Evolutionary conservation across 108 stramenopile species (phyloP).

Genomic region (Nannochloropsis gaditana): DNA sequence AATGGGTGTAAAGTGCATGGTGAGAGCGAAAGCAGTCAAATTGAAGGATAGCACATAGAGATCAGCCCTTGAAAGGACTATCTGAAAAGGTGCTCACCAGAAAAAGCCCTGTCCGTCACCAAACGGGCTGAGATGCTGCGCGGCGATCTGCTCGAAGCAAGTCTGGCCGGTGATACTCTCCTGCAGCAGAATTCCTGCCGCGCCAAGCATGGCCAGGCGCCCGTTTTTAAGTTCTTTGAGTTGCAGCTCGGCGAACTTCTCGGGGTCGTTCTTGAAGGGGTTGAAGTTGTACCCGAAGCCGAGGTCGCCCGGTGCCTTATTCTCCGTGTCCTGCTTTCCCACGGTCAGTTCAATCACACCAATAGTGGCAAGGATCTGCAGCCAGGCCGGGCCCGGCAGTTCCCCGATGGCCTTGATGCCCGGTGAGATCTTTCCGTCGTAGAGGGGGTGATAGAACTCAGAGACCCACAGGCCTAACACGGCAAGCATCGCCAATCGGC

Average conservation of each 20-base stretch:
- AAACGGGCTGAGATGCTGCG: slow-evolving; percentile 60
- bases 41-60: too few relatives aligned
- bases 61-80: too few relatives aligned
- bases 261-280: slow-evolving; percentile 57
- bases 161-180: slow-evolving; percentile 77
- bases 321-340: slow-evolving; percentile 52
- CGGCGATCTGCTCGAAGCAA: slow-evolving; percentile 71
- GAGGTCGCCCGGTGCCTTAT: slow-evolving; percentile 79
- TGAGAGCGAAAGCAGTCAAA: too few relatives aligned
- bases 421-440: slow-evolving; percentile 56
- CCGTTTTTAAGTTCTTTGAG: slow-evolving; percentile 81
- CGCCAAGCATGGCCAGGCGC: slow-evolving; percentile 92
- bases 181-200: slow-evolving; percentile 80
- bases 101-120: slow-evolving; percentile 55
- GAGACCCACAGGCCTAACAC: slow-evolving; percentile 58
- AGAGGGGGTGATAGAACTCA: slow-evolving; percentile 58
- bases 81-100: background rate
- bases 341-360: slow-evolving; percentile 62
- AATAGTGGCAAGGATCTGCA: slow-evolving; percentile 59
- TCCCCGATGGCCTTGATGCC: slow-evolving; percentile 62
- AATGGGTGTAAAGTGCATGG: too few relatives aligned
- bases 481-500: slow-evolving; percentile 62
- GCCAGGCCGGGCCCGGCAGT: slow-evolving; percentile 62
- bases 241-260: slow-evolving; percentile 39
- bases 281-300: slow-evolving; percentile 61